Conservation (phyloP, 345 rosid species). For the Eutrema yunnanense region DNA sequence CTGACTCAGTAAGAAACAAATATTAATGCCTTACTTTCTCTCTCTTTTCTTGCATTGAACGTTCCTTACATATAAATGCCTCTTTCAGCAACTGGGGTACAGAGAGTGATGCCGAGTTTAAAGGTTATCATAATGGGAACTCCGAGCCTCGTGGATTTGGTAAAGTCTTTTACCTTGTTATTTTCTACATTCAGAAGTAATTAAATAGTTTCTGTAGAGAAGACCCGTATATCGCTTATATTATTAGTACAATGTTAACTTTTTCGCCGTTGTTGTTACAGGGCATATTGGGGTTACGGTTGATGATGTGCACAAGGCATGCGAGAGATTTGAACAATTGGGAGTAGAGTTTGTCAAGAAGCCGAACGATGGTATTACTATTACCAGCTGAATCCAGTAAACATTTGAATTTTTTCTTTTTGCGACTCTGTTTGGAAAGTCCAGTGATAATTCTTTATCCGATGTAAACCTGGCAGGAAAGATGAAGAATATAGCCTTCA, state of each 20-base stretch:
- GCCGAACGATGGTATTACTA: slow-evolving; percentile 57
- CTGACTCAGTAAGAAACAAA: slow-evolving; percentile 63
- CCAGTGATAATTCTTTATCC: not conserved
- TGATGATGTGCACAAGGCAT: slow-evolving; percentile 88
- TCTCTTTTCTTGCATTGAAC: not conserved
- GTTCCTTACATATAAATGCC: slow-evolving; percentile 18
- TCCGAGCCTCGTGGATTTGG: slow-evolving; percentile 94
- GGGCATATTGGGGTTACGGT: slow-evolving; percentile 96
- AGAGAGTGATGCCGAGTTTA: slow-evolving; percentile 82
- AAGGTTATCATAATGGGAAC: slow-evolving; percentile 93
- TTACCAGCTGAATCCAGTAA: not conserved
- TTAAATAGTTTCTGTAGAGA: not conserved
- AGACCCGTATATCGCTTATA: not conserved
- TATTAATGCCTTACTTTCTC: not conserved
- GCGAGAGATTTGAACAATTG: slow-evolving; percentile 78
- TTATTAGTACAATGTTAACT: not conserved
- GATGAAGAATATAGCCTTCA: slow-evolving; percentile 88
- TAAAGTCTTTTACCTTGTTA: slow-evolving; percentile 23
- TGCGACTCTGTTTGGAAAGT: not conserved
- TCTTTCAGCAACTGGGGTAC: slow-evolving; percentile 88
- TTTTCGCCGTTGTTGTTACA: slow-evolving; percentile 22
- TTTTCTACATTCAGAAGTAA: not conserved
- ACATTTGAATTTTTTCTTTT: not conserved
- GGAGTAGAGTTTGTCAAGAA: slow-evolving; percentile 95
- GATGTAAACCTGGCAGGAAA: slow-evolving; percentile 48